Base-by-base conservation (phyloP, 2,329 filamentous ascomycete species). In the Xylariomycetidae sp. region DNA sequence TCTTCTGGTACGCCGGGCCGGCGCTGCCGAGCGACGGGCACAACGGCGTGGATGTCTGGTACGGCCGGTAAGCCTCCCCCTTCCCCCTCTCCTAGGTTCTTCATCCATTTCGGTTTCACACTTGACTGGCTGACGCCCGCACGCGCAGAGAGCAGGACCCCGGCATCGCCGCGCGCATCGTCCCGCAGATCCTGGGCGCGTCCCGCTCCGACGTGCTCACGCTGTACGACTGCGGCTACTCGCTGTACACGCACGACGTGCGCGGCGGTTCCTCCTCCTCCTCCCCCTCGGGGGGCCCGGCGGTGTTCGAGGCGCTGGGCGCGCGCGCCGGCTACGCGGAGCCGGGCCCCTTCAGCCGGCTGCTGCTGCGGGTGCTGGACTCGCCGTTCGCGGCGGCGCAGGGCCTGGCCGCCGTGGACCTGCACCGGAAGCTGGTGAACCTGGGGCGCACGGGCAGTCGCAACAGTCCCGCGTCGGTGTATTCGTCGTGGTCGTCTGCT, bases 1-100 rank as follows among this genome's bases (percentile, higher is more conserved):
- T 44, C 14, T 44, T 42, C 20, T 44, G 41, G 41, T 44, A 44
- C 19, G 41, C 38, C 22, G 41, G 41, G 10, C 20, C 20, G 23
- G 41, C 41, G 14, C 9, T n/a, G 10, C 13, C 4, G 13, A 19
- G 13, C 23, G 25, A 16, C 13, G 19, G 10, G 23, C 25, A 5
- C 16, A 9, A 4, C 17, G 3, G 14, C 6, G 8, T 8, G 34
- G 29, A 8, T 22, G 33, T 37, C 10, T 44, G 41, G 41, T 39
- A 44, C 20, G 41, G 41, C 10, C 15, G 26, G 41, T 44, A 32
- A 33, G 41, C 39, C 3, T n/a, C 13, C 25, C 25, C 25, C 16
- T 27, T 27, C 16, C 8, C 10, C 25, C 13, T 8, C 7, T 7
- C 8, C 9, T 14, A 14, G 8, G 8, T 13, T 27, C 16, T 27